phyloP scores from a whole-genome alignment of 805 yeast species.

The Candida yuanshanica region DNA sequence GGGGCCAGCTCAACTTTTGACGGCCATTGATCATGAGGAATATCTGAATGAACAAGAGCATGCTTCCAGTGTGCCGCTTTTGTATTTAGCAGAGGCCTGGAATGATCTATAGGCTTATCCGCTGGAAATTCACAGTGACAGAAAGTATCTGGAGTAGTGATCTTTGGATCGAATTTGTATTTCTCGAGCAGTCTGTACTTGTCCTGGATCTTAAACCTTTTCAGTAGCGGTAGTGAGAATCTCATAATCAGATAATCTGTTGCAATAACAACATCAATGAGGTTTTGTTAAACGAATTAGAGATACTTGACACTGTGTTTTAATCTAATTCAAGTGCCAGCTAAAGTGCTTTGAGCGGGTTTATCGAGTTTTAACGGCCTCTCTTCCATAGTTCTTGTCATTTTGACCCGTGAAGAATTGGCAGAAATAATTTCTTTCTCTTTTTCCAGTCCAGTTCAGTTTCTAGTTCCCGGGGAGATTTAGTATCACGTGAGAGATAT shows the following conservation, averaged over 20 bases:
- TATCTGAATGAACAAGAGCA: constrained; percentile 45
- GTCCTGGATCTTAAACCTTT: constrained; percentile 7
- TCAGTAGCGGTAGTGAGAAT: constrained; percentile 4
- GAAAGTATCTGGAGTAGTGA: constrained; percentile 29
- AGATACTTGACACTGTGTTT: no score
- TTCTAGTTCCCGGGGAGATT: background rate
- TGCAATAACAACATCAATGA: no score
- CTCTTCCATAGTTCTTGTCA: no score
- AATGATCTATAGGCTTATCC: constrained; percentile 35
- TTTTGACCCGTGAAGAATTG: background rate
- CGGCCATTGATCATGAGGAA: constrained; percentile 29
- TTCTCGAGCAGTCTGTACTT: constrained; percentile 15
- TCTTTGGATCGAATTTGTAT: constrained; percentile 14
- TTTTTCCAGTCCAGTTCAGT: no score
- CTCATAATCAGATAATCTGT: constrained; percentile 11
- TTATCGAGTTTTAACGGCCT: background rate
- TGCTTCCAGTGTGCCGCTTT: constrained; percentile 51
- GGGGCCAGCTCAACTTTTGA: constrained; percentile 44
- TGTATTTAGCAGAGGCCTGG: constrained; percentile 39
- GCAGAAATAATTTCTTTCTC: no score
- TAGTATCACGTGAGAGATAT: background rate
- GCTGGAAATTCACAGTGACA: constrained; percentile 44
- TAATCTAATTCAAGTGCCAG: no score
- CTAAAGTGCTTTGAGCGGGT: background rate
- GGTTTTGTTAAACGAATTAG: no score